A percentile compares a stretch with the other conserved stretches of the same genome.
Conservation (phyloP, 2,329 filamentous ascomycete species). For the Didymella keratinophila region DNA sequence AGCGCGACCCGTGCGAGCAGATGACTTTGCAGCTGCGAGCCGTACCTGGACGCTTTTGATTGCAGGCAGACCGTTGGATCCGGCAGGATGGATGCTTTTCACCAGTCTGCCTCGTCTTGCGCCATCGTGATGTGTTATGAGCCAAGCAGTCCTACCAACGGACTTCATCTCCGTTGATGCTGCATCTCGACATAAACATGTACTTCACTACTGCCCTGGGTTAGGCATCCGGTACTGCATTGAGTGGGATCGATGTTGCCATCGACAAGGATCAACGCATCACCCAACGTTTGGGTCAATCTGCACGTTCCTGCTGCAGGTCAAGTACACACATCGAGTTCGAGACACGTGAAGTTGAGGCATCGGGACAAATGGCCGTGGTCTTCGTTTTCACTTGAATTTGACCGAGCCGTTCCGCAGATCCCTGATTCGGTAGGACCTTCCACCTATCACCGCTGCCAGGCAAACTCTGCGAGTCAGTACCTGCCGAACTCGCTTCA, state of each 20-base stretch:
- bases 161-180: constrained; percentile 3
- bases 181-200: neutral
- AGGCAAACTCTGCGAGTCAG: constrained; percentile 18
- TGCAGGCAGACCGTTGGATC: neutral
- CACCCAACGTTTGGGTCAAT: neutral
- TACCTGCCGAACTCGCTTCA: constrained; percentile 9
- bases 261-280: constrained; percentile 18
- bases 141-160: neutral
- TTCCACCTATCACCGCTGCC: constrained; percentile 17
- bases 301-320: neutral
- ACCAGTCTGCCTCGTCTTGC: constrained; percentile 1
- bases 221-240: neutral
- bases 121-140: constrained; percentile 12
- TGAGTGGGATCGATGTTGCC: constrained; percentile 10
- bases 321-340: neutral
- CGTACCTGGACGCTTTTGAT: neutral
- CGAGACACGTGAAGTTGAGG: neutral
- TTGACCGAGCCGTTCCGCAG: constrained; percentile 19
- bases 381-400: constrained; percentile 13
- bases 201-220: neutral
- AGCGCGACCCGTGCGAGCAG: neutral
- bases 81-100: constrained; percentile 3
- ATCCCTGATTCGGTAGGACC: neutral
- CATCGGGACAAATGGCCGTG: neutral
- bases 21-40: neutral